phyloP scores from a whole-genome alignment of 192 early-diverging fungal species.

The Gonapodya prolifera region DNA sequence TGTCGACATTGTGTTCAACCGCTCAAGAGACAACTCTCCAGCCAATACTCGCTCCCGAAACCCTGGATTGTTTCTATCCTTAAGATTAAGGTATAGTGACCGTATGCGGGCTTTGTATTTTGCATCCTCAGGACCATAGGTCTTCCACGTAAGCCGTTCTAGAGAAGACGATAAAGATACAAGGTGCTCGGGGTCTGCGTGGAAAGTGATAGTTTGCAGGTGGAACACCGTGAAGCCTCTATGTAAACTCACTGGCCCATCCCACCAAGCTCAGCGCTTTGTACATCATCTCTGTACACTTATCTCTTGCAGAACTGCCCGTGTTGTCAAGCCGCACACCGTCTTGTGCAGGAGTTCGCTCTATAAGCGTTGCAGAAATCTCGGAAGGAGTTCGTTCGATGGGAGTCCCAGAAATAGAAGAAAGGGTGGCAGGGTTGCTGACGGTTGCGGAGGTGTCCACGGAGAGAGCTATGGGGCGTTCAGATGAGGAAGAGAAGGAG shows the following conservation, averaged over 20 bases:
- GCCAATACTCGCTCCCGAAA: slow-evolving; percentile 53
- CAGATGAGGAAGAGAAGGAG: slow-evolving; percentile 21
- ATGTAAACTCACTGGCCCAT: neutral
- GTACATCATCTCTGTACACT: slow-evolving; percentile 72
- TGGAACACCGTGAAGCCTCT: neutral
- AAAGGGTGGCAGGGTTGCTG: slow-evolving; percentile 8
- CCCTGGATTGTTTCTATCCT: slow-evolving; percentile 62
- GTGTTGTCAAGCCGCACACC: slow-evolving; percentile 33
- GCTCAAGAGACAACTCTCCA: slow-evolving; percentile 47
- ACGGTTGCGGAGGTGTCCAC: slow-evolving; percentile 20
- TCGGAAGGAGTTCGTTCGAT: neutral
- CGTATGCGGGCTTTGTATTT: slow-evolving; percentile 65
- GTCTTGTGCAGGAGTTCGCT: slow-evolving; percentile 46
- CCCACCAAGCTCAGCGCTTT: slow-evolving; percentile 31
- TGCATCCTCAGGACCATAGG: slow-evolving; percentile 14
- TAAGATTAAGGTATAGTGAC: slow-evolving; percentile 63
- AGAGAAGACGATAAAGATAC: neutral
- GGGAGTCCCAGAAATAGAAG: too few relatives aligned
- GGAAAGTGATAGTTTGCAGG: neutral
- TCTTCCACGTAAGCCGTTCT: neutral
- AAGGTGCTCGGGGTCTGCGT: neutral
- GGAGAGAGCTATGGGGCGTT: neutral
- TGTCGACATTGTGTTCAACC: slow-evolving; percentile 66
- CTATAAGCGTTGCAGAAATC: slow-evolving; percentile 9
- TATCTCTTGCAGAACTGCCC: slow-evolving; percentile 56